Percentiles rank a stretch among this genome's conserved stretches.
Conservation (phyloP, 257 asterid species). For the Linderniella brevidens region DNA sequence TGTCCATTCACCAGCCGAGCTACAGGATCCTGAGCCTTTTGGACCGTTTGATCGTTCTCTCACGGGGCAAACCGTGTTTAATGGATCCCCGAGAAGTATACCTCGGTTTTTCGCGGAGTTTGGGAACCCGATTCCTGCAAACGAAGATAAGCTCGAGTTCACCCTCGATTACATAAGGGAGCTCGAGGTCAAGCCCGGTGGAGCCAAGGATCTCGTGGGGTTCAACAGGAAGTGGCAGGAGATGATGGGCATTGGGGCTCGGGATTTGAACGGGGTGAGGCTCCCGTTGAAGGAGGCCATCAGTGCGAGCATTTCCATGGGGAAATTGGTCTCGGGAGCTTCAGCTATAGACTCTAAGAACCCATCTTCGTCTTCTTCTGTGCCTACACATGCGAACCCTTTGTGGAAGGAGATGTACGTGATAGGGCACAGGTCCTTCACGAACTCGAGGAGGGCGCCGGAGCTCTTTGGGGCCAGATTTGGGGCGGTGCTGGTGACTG, state of each 20-base stretch:
- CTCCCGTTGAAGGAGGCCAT: slow-evolving; percentile 30
- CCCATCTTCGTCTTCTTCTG: slow-evolving; percentile 20
- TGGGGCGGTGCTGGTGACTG: slow-evolving; percentile 32
- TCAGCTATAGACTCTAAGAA: slow-evolving; percentile 15
- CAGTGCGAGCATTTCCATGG: slow-evolving; percentile 39
- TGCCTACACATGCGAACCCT: slow-evolving; percentile 31
- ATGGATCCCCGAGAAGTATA: slow-evolving; percentile 19
- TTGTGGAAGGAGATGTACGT: slow-evolving; percentile 35
- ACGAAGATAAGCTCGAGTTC: slow-evolving; percentile 38
- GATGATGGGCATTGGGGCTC: slow-evolving; percentile 4
- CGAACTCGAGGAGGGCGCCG: slow-evolving; percentile 31
- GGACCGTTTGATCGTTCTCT: slow-evolving; percentile 32
- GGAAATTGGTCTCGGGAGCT: slow-evolving; percentile 35
- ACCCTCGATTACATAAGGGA: slow-evolving; percentile 40
- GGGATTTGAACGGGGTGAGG: slow-evolving; percentile 2
- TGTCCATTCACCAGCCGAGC: slow-evolving; percentile 51
- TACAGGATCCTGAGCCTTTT: slow-evolving; percentile 28
- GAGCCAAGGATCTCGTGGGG: slow-evolving; percentile 16
- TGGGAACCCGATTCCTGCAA: slow-evolving; percentile 28
- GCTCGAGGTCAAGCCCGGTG: slow-evolving; percentile 17
- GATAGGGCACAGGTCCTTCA: slow-evolving; percentile 28
- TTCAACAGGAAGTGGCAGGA: slow-evolving; percentile 31
- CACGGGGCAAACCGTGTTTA: slow-evolving; percentile 37
- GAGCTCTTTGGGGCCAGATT: slow-evolving; percentile 34
- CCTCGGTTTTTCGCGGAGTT: slow-evolving; percentile 23